Conservation (phyloP, 2,329 filamentous ascomycete genomes). For the Ploettnerulaceae sp. region DNA sequence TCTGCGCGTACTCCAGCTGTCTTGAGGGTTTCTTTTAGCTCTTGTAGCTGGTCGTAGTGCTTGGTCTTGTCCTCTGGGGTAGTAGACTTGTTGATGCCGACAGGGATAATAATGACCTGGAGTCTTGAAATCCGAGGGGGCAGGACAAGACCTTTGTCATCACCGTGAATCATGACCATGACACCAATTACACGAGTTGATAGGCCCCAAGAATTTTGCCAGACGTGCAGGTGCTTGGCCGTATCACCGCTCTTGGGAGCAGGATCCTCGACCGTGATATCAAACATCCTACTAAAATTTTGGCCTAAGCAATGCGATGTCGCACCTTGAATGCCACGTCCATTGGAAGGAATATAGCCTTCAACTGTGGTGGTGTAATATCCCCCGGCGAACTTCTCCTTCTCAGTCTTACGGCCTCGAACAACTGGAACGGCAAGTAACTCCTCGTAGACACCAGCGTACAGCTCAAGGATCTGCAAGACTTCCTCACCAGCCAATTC, state of each 20-base stretch:
- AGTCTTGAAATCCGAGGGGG: slow-evolving; percentile 84
- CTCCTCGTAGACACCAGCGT: slow-evolving; percentile 87
- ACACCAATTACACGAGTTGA: slow-evolving; percentile 96
- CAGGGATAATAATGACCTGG: slow-evolving; percentile 83
- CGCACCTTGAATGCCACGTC: slow-evolving; percentile 91
- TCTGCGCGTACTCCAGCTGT: slow-evolving; percentile 73
- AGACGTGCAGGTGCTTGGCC: slow-evolving; percentile 77
- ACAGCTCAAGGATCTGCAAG: slow-evolving; percentile 86
- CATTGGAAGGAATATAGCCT: slow-evolving; percentile 93
- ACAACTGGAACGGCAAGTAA: slow-evolving; percentile 93
- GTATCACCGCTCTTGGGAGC: slow-evolving; percentile 64
- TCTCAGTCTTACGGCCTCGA: slow-evolving; percentile 88
- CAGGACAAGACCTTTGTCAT: slow-evolving; percentile 91
- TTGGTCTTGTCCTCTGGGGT: slow-evolving; percentile 71
- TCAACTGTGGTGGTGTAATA: slow-evolving; percentile 97
- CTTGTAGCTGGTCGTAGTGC: slow-evolving; percentile 71
- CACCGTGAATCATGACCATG: slow-evolving; percentile 97
- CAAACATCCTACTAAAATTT: slow-evolving; percentile 99
- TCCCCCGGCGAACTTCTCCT: slow-evolving; percentile 96
- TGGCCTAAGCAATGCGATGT: slow-evolving; percentile 90
- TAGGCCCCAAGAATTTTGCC: slow-evolving; percentile 99
- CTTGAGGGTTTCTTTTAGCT: slow-evolving; percentile 63
- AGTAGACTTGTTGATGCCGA: slow-evolving; percentile 87
- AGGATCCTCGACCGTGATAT: slow-evolving; percentile 94
- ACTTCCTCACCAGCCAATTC: slow-evolving; percentile 80